Evolutionary conservation across 495 filamentous ascomycete genomes (phyloP), one percentile per base, ranked within the genome.

Genomic region (Delitschia confertaspora): DNA sequence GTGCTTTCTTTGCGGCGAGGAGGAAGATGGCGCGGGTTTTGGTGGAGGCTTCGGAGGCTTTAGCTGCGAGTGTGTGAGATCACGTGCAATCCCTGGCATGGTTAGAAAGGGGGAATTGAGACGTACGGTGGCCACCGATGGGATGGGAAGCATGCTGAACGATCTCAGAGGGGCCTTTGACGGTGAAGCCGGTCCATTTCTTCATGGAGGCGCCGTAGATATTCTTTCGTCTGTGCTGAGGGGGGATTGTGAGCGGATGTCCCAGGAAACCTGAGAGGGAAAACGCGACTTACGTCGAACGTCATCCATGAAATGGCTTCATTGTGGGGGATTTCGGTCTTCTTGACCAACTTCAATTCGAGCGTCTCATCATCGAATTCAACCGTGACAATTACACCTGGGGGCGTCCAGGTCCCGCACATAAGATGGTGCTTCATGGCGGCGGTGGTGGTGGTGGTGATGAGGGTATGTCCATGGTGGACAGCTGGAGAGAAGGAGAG

Each of bases 251-350:
- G 21, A 64, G 62, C 41, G 17, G 24, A 39, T 33, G 36, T 40
- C 25, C 20, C n/a, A n/a, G n/a, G n/a, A n/a, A n/a, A 33, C 22
- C 2, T 27, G n/a, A 20, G 16, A 31, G 11, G 26, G 29, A 18
- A 10, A 11, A 35, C 1, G 23, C 31, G 11, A 62, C 74, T 61
- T 68, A 83, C 81, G 56, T 85, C 80, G 55, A 88, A 86, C 29
- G 82, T 80, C 79, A 91, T 87, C 85, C 85, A 91, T 52, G 83
- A 88, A 56, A 91, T 88, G 3, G 85, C 80, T 65, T 91, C 83
- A 33, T 85, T 79, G 27, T 82, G 65, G 6, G 83, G 81, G 45
- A 88, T 88, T 32, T 78, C 73, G 9, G 83, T 88, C 48, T 78
- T 78, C 70, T 88, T 85, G 58, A 88, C 60, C 60, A 87, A 51